Evolutionary conservation across 768 basidiomycete species (phyloP), one percentile per base, ranked within the genome.

Genomic region (Suillus bovinus): DNA sequence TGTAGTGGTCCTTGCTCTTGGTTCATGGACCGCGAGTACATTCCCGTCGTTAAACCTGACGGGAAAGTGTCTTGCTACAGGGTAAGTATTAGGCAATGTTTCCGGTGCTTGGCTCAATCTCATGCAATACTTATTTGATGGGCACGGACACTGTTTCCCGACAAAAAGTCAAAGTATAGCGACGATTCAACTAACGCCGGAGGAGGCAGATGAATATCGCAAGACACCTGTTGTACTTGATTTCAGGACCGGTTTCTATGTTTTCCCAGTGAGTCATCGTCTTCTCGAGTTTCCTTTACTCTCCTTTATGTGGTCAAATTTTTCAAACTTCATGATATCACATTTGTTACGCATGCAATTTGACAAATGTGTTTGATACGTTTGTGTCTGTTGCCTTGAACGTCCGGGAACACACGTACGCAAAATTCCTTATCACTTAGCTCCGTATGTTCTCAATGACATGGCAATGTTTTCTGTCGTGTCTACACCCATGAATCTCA

Each of bases 1-100:
- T 59, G 66, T 86, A 53, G 82, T 93, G 9, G 78, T 96, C 33
- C 72, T 95, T 38, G 86, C 92, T 9, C 78, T 86, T 16, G 94
- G 94, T 27, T 84, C 89, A 6, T 97, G 96, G 96, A 94, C 94
- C 1, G 85, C 91, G 10, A 88, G 88, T 2, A 72, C 87, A 1
- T 93, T 96, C 70, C 86, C 88, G 9, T 82, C 82, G 42, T 73
- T 88, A 10, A 73, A 77, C 14, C 69, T 90, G 42, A 76, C 80
- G 17, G 70, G 76, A 3, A 77, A 74, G 27, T 88, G 88, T 64
- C 74, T 88, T 9, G 92, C 96, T 2, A 95, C 93, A 22, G 96
- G 95, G 94, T 94, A 65, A 71, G 82, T 66, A 4, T 70, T n/a
- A n/a, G n/a, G 81, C 67, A 17, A 24, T 7, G 8, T 16, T 49